These are phyloP conservation scores for Nicotiana attenuata DNA, from an alignment of 257 asterid species.

Conservation along the genomic window DNA sequence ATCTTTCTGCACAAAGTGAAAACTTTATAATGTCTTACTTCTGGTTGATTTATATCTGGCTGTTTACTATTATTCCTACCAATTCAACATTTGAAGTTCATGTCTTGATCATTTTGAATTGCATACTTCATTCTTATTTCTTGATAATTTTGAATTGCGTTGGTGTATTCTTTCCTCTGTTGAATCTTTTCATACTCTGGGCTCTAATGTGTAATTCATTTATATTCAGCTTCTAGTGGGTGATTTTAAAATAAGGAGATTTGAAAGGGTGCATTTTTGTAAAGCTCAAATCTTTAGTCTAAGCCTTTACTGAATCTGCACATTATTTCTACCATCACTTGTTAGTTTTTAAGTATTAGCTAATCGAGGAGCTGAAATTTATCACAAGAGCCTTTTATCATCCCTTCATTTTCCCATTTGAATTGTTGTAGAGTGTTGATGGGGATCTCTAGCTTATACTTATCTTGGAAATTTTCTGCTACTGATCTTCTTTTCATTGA, in stretches of 20 bases:
- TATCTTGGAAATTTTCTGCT: not conserved
- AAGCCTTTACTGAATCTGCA: not conserved
- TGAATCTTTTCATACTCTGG: too few species aligned
- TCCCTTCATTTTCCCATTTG: not conserved
- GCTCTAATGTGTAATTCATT: too few species aligned
- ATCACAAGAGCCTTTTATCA: not conserved
- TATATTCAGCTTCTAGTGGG: not conserved
- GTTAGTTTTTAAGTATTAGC: not conserved
- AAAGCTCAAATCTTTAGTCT: not conserved
- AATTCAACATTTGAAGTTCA: not conserved
- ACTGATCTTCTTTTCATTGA: not conserved
- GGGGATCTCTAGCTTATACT: not conserved
- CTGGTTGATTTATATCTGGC: not conserved
- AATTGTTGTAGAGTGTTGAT: not conserved
- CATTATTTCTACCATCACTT: not conserved
- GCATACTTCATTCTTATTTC: not conserved
- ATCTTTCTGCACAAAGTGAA: too few species aligned
- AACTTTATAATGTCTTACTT: not conserved
- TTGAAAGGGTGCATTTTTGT: not conserved
- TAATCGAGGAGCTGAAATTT: not conserved
- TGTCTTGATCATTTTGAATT: not conserved
- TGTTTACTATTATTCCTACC: not conserved
- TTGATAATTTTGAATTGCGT: not conserved
- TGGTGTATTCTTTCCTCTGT: too few species aligned
- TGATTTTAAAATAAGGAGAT: not conserved